A percentile compares a stretch with the other conserved stretches of the same genome.
phyloP scores from a whole-genome alignment of 2,329 filamentous ascomycete genomes.

The Amesomyces nigricolor region DNA sequence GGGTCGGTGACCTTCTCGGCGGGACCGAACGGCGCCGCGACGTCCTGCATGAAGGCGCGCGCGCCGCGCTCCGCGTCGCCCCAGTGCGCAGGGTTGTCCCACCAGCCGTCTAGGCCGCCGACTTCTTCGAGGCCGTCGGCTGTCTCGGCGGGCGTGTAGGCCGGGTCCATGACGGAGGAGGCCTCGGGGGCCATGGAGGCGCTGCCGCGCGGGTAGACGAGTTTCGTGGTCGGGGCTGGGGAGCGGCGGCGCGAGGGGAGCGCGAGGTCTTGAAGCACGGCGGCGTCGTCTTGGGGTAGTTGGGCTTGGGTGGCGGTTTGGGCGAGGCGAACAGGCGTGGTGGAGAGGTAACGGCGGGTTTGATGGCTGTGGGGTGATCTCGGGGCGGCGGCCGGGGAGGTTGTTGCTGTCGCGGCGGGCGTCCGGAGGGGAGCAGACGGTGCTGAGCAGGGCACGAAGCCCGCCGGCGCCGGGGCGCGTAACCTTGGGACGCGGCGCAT shows the following conservation, averaged over 20 bases:
- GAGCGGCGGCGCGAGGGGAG: not conserved
- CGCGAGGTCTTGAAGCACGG: not conserved
- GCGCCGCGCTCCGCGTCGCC: constrained; percentile 21
- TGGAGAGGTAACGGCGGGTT: constrained; percentile 20
- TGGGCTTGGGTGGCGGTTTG: not conserved
- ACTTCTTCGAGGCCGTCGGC: constrained; percentile 44
- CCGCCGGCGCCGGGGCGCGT: constrained; percentile 18
- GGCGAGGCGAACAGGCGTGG: constrained; percentile 1
- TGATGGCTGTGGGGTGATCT: constrained; percentile 6
- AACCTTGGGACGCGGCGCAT: constrained; percentile 27
- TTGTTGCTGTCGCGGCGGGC: constrained; percentile 5
- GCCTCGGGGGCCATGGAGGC: constrained; percentile 26
- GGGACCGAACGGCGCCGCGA: constrained; percentile 21
- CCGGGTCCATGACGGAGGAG: constrained; percentile 30
- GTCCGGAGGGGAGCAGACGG: constrained; percentile 15
- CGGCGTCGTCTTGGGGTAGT: not conserved
- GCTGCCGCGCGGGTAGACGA: constrained; percentile 25
- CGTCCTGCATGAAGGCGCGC: not conserved
- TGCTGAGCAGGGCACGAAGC: constrained; percentile 15
- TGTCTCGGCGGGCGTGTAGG: constrained; percentile 44
- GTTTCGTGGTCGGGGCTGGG: constrained; percentile 17
- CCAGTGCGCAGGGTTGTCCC: constrained; percentile 51
- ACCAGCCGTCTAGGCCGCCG: constrained; percentile 46
- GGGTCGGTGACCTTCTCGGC: constrained; percentile 38
- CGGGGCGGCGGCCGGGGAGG: not conserved